Evolutionary conservation across 108 stramenopile species (phyloP).

Genomic region (Bacterosira constricta): DNA sequence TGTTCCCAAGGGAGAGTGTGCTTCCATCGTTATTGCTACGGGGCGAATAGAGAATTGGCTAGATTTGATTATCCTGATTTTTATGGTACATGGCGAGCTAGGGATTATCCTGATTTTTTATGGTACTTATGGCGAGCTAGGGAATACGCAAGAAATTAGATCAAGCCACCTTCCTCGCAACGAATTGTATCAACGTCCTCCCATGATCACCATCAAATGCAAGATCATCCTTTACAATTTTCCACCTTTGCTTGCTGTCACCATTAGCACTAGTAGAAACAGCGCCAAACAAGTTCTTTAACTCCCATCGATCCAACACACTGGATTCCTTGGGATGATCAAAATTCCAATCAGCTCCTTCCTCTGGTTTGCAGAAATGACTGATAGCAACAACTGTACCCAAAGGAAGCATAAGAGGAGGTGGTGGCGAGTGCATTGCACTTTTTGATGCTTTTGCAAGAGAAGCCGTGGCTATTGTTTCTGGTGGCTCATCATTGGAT

Average conservation of each 20-base stretch:
- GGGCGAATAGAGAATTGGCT: too few relatives aligned
- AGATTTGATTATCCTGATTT: too few relatives aligned
- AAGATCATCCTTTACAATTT: constrained; percentile 70
- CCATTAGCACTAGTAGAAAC: neutral
- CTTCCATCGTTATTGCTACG: constrained; percentile 28
- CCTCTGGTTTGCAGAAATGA: constrained; percentile 78
- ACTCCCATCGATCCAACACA: constrained; percentile 69
- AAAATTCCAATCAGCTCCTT: constrained; percentile 68
- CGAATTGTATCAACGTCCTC: constrained; percentile 80
- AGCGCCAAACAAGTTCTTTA: constrained; percentile 56
- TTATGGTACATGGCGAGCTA: too few relatives aligned
- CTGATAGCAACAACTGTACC: constrained; percentile 69
- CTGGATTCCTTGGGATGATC: constrained; percentile 80
- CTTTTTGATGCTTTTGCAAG: neutral
- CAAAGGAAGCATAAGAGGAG: constrained; percentile 15
- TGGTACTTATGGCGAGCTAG: too few relatives aligned
- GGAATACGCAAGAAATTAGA: too few relatives aligned
- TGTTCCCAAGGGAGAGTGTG: constrained; percentile 28
- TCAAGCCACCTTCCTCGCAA: constrained; percentile 55
- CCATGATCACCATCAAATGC: constrained; percentile 80
- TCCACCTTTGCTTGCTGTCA: constrained; percentile 35
- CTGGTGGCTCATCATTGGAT: neutral
- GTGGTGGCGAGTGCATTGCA: neutral
- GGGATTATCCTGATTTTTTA: too few relatives aligned
- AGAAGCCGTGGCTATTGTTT: neutral